Percentiles rank a stretch among this genome's conserved stretches.
Conservation (phyloP, 176 grass and related monocot genomes). For the Dactylis glomerata region DNA sequence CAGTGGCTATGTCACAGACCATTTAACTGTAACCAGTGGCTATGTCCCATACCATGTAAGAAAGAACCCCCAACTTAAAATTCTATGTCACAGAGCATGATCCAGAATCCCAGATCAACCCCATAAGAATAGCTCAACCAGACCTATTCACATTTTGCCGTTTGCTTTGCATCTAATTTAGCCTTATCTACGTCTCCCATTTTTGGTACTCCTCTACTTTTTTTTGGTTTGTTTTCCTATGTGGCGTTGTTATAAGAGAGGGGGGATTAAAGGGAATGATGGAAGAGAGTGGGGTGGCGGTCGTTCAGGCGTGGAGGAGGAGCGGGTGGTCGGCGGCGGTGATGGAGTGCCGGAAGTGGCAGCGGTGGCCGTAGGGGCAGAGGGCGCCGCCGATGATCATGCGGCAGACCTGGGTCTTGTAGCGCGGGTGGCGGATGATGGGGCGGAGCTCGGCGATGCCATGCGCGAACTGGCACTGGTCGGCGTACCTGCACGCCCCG, state of each 20-base stretch:
- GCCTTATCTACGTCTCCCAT: conserved; percentile 20
- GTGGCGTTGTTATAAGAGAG: conserved; percentile 2
- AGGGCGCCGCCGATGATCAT: conserved; percentile 71
- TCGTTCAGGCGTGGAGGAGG: conserved; percentile 41
- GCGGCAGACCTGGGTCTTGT: conserved; percentile 92
- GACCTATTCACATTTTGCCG: conserved; percentile 51
- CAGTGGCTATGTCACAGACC: not conserved
- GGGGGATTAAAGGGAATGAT: conserved; percentile 26
- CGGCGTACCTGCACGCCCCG: conserved; percentile 66
- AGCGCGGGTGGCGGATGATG: conserved; percentile 89
- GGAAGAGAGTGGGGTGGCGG: conserved; percentile 28
- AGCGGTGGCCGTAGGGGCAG: conserved; percentile 95
- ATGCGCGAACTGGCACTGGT: conserved; percentile 94
- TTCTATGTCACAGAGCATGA: too few species aligned
- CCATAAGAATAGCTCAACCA: conserved; percentile 7
- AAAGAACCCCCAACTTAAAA: conserved; percentile 12
- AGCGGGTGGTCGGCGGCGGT: conserved; percentile 48
- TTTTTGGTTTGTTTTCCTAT: not conserved
- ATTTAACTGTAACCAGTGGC: not conserved
- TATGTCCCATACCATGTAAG: not conserved
- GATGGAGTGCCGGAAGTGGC: conserved; percentile 93
- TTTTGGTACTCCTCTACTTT: not conserved
- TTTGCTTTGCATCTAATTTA: conserved; percentile 17
- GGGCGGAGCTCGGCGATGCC: conserved; percentile 92
- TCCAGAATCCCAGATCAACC: too few species aligned